phyloP scores from a whole-genome alignment of 305 asterid species.

The Nicotiana rustica region DNA sequence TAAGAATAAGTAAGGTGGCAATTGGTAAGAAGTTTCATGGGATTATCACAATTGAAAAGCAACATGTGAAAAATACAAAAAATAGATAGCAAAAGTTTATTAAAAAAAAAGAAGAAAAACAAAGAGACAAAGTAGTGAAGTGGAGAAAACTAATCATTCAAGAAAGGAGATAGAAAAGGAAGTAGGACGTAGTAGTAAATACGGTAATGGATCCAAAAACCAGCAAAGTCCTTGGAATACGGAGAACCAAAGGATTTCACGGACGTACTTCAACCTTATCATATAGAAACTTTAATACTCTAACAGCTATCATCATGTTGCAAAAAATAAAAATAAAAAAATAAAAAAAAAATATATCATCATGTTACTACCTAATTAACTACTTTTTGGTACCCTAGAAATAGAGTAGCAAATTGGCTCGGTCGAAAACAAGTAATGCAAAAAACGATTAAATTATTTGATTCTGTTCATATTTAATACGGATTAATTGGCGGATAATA shows the following conservation, averaged over 20 bases:
- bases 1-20: background rate
- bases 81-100: background rate
- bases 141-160: background rate
- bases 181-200: background rate
- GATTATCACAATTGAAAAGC: background rate
- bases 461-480: too few relatives aligned
- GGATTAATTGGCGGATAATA: too few relatives aligned
- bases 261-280: background rate
- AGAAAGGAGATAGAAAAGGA: background rate
- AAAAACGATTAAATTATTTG: too few relatives aligned
- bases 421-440: too few relatives aligned
- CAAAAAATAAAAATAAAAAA: too few relatives aligned
- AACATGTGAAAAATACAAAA: slow-evolving; percentile 11
- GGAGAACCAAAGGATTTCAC: slow-evolving; percentile 21
- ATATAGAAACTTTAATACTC: background rate
- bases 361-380: too few relatives aligned
- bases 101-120: background rate
- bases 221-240: slow-evolving; percentile 12
- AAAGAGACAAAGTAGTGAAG: background rate
- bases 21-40: background rate
- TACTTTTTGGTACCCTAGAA: too few relatives aligned
- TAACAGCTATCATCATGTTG: background rate
- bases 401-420: too few relatives aligned
- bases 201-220: background rate
- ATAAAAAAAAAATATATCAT: too few relatives aligned